phyloP scores from a whole-genome alignment of 106 monocot species.

The Platanthera zijinensis region DNA sequence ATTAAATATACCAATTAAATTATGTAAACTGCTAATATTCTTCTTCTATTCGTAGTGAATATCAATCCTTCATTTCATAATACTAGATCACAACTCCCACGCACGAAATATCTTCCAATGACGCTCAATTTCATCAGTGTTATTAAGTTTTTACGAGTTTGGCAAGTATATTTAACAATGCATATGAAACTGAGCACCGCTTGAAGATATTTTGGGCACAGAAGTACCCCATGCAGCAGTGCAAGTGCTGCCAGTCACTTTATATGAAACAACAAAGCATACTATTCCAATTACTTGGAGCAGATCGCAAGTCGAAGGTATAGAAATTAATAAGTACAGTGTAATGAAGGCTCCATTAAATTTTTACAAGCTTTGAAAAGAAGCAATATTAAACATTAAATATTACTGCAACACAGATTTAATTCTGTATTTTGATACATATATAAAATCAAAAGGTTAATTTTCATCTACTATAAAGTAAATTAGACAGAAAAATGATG shows the following conservation, averaged over 20 bases:
- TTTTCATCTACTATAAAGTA: background rate
- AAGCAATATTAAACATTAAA: background rate
- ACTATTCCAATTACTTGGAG: background rate
- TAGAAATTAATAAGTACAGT: background rate
- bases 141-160: too few species aligned
- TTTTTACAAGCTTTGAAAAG: background rate
- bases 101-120: too few species aligned
- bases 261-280: background rate
- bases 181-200: too few species aligned
- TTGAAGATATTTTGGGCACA: background rate
- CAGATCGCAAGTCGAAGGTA: background rate
- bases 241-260: background rate
- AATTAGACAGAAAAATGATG: background rate
- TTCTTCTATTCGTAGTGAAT: too few species aligned
- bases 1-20: too few species aligned
- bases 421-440: background rate
- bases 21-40: too few species aligned
- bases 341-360: background rate
- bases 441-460: background rate
- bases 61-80: too few species aligned
- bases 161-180: too few species aligned
- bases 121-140: too few species aligned
- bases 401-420: background rate
- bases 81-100: too few species aligned
- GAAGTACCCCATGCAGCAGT: background rate